phyloP scores from a whole-genome alignment of 805 yeast species.

The Komagataella phaffii region DNA sequence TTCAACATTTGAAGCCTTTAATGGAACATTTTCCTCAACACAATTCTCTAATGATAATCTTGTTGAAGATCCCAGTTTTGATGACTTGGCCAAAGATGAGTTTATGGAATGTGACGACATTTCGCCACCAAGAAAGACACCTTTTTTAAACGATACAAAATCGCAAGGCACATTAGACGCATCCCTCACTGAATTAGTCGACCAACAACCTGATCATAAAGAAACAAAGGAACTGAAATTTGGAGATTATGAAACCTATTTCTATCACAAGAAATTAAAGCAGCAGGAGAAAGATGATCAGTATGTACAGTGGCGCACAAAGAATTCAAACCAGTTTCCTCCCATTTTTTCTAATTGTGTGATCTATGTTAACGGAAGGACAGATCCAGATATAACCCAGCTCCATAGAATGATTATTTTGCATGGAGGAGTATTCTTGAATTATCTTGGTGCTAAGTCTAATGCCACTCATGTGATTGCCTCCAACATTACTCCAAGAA shows the following conservation, averaged over 20 bases:
- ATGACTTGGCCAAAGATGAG: background rate
- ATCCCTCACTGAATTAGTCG: background rate
- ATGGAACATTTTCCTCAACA: background rate
- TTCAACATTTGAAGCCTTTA: background rate
- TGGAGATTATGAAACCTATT: slow-evolving; percentile 59
- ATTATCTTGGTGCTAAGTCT: slow-evolving; percentile 56
- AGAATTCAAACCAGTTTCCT: slow-evolving; percentile 18
- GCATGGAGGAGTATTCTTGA: slow-evolving; percentile 71
- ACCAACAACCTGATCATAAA: slow-evolving; percentile 8
- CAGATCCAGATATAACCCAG: slow-evolving; percentile 64
- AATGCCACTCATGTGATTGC: slow-evolving; percentile 80
- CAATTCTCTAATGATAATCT: background rate
- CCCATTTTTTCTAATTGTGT: slow-evolving; percentile 48
- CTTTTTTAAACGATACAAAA: background rate
- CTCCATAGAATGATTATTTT: slow-evolving; percentile 57
- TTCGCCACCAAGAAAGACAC: slow-evolving; percentile 4
- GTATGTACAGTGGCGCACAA: slow-evolving; percentile 32
- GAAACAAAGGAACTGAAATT: slow-evolving; percentile 32
- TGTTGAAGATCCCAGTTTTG: background rate
- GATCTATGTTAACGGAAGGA: slow-evolving; percentile 81
- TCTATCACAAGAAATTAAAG: slow-evolving; percentile 42
- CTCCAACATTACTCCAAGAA: slow-evolving; percentile 63
- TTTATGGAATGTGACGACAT: background rate
- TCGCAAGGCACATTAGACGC: background rate
- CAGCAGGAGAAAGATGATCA: slow-evolving; percentile 47